Percentiles rank a stretch among this genome's conserved stretches.
Evolutionary conservation across 2,329 filamentous ascomycete genomes (phyloP).

Genomic region (Aureobasidium sp.): DNA sequence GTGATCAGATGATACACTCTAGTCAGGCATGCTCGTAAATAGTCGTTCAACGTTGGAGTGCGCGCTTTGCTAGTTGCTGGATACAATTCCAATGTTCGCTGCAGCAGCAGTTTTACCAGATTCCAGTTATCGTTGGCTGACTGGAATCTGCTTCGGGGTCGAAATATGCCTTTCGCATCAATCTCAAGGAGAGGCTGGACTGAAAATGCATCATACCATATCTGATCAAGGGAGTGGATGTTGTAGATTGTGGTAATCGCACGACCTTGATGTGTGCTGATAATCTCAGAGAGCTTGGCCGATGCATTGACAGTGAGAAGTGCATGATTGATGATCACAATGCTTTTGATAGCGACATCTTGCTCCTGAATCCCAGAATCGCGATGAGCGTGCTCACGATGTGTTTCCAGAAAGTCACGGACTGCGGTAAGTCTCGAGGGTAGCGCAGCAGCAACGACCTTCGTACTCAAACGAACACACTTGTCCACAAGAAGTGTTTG

Average conservation of each 20-base stretch:
- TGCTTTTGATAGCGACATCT: conserved; percentile 37
- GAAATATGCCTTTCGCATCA: conserved; percentile 42
- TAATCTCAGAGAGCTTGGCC: conserved; percentile 4
- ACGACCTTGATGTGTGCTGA: background rate
- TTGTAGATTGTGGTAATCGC: conserved; percentile 18
- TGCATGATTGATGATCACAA: conserved; percentile 42
- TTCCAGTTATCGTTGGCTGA: conserved; percentile 44
- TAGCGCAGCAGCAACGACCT: conserved; percentile 4
- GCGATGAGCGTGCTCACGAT: conserved; percentile 33
- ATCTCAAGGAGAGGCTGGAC: conserved; percentile 49
- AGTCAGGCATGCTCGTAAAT: conserved; percentile 45
- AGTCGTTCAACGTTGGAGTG: conserved; percentile 46
- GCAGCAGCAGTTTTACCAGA: conserved; percentile 40
- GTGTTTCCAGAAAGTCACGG: conserved; percentile 39
- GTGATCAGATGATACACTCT: conserved; percentile 49
- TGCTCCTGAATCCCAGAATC: conserved; percentile 44
- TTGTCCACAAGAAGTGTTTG: background rate
- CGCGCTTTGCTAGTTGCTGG: conserved; percentile 33
- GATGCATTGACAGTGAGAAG: conserved; percentile 22
- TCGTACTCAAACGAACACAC: background rate
- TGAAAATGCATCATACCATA: conserved; percentile 43
- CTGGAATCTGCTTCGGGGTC: conserved; percentile 35
- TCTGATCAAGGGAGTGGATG: conserved; percentile 30
- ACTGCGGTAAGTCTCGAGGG: conserved; percentile 26
- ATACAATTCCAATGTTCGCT: conserved; percentile 43